Percentiles rank a stretch among this genome's conserved stretches.
phyloP scores from a whole-genome alignment of 1,284 basidiomycete genomes.

The Cutaneotrichosporon cavernicola region DNA sequence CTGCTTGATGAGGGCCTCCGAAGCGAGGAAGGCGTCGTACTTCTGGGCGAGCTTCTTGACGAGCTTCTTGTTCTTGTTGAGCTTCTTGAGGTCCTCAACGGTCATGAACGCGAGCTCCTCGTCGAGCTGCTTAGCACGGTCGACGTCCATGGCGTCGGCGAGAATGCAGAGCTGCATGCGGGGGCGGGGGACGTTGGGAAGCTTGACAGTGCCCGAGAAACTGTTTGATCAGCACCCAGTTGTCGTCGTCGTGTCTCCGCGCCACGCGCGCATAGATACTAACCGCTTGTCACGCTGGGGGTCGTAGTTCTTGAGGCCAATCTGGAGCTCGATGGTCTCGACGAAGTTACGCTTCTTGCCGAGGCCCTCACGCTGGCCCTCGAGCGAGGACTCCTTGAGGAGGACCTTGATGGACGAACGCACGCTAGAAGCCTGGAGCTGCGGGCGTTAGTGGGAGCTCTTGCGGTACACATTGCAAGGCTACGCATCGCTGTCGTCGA shows the following conservation, averaged over 20 bases:
- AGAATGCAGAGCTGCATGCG: slow-evolving; percentile 99
- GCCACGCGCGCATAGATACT: background rate
- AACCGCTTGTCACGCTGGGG: slow-evolving; percentile 54
- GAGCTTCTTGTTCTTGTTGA: slow-evolving; percentile 90
- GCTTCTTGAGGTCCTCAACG: slow-evolving; percentile 99
- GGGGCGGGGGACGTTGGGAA: slow-evolving; percentile 94
- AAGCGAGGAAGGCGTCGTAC: slow-evolving; percentile 98
- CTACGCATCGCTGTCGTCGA: background rate
- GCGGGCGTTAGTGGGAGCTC: slow-evolving; percentile 2
- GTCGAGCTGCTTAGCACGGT: slow-evolving; percentile 60
- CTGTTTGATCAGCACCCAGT: background rate
- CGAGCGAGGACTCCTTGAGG: slow-evolving; percentile 63
- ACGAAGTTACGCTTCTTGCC: slow-evolving; percentile 69
- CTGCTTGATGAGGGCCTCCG: slow-evolving; percentile 98
- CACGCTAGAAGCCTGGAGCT: slow-evolving; percentile 98
- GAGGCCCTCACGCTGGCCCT: slow-evolving; percentile 49
- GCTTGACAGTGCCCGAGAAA: slow-evolving; percentile 86
- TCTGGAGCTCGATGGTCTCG: slow-evolving; percentile 87
- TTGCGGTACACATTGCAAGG: background rate
- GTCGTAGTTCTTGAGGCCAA: slow-evolving; percentile 98
- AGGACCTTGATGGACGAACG: slow-evolving; percentile 90
- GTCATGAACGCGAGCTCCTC: slow-evolving; percentile 72
- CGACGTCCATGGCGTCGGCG: slow-evolving; percentile 97
- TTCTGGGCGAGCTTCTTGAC: slow-evolving; percentile 99
- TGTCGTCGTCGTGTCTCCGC: background rate